Evolutionary conservation across 345 rosid genomes (phyloP), one percentile per base, ranked within the genome.

Genomic region (Populus alba): DNA sequence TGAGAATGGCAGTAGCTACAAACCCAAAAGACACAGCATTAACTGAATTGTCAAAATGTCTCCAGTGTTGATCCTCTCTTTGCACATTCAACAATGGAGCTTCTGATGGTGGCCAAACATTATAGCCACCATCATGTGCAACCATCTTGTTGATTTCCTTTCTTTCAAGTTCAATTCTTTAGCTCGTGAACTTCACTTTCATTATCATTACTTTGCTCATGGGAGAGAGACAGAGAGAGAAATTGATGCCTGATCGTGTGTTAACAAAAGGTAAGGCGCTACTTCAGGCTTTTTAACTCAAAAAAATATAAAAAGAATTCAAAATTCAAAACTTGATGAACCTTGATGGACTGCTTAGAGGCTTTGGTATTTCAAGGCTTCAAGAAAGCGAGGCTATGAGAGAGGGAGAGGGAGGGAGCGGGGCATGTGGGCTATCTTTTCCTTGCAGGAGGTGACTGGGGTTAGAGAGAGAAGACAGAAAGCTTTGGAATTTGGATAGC

Each of bases 11-110:
- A 16, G 97, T 94, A 17, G 95, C 97, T 29, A 91, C 92, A 79
- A 94, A 90, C 45, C 97, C 92, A 75, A 94, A 92, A 12, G 98
- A 90, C 72, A 94, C 92, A 15, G 98, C 97, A 82, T 90, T 90
- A 35, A 94, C 92, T 17, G 98, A 87, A 87, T 86, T 90, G 81
- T 89, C 94, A 71, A 89, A 87, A 82, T 74, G 84, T 49, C 85
- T 87, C 92, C 89, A 90, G 53, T 86, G 93, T 22, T 67, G 72
- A 39, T 85, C 96, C 7, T 84, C 93, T 72, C 80, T 87, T 53
- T 66, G 88, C 76, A 86, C 77, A 81, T 81, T 87, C 84, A 84
- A 7, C 49, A 75, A 67, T 47, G 97, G 97, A 74, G 98, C 90
- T 82, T 91, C 97, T 11, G 84, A 74, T 37, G 97, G 98, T 25